Conservation (phyloP, 2,329 filamentous ascomycete genomes). For the Fusarium sp. region DNA sequence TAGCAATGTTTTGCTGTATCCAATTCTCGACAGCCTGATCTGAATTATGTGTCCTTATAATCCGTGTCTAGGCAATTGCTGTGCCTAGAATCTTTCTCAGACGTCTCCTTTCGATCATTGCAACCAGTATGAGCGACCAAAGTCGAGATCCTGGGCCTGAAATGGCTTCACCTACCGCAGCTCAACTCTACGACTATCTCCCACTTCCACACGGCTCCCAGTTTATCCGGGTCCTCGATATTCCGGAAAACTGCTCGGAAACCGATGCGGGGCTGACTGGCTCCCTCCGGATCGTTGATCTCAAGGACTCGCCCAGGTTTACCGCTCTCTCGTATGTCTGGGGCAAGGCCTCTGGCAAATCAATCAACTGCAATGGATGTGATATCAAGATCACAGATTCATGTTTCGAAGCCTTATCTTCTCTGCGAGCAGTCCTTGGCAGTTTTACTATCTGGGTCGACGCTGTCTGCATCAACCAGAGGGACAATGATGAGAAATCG, state of each 20-base stretch:
- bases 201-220: background rate
- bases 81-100: background rate
- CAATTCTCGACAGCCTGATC: background rate
- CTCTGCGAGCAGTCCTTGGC: background rate
- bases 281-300: background rate
- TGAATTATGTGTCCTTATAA: no score
- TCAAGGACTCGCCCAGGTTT: background rate
- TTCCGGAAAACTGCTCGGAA: background rate
- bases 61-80: background rate
- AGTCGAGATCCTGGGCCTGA: background rate
- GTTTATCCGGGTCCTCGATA: background rate
- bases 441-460: background rate
- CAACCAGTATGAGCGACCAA: background rate
- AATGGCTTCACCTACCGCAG: background rate
- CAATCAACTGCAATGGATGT: background rate
- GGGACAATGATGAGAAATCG: accelerated
- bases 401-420: background rate
- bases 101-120: background rate
- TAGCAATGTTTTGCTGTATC: background rate
- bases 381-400: background rate
- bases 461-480: background rate
- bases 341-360: background rate
- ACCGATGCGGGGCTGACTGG: background rate
- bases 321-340: background rate
- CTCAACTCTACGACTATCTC: background rate